Evolutionary conservation across 2,329 filamentous ascomycete genomes (phyloP).

Genomic region (Calonectria hawksworthii): DNA sequence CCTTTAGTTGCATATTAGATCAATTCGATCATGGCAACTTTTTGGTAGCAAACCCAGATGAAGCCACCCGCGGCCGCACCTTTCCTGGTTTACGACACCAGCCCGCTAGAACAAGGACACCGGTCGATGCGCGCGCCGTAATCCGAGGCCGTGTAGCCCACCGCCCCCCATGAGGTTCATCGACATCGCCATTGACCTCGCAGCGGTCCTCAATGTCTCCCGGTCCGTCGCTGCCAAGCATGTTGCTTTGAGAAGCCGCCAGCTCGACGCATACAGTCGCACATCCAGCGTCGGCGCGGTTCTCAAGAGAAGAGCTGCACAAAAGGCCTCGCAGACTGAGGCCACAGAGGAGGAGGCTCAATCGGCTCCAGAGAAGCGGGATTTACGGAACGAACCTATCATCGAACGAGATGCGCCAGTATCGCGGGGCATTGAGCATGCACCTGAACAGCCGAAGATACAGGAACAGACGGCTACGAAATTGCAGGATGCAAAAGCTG

Average conservation of each 20-base stretch:
- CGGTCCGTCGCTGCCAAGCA: constrained; percentile 76
- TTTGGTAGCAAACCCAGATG: constrained; percentile 20
- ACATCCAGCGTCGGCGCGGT: constrained; percentile 59
- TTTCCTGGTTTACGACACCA: constrained; percentile 38
- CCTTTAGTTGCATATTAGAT: constrained; percentile 50
- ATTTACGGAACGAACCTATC: constrained; percentile 18
- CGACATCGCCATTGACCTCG: constrained; percentile 77
- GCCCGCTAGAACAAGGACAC: constrained; percentile 25
- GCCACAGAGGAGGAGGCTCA: constrained; percentile 10
- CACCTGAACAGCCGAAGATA: constrained; percentile 21
- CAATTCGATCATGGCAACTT: constrained; percentile 45
- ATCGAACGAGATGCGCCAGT: constrained; percentile 30
- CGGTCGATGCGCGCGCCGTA: constrained; percentile 42
- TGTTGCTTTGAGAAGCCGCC: constrained; percentile 68
- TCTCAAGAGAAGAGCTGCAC: constrained; percentile 46
- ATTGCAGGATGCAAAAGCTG: constrained; percentile 22
- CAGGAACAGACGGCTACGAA: neutral
- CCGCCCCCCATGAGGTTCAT: constrained; percentile 68
- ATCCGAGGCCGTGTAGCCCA: constrained; percentile 40
- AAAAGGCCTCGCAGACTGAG: constrained; percentile 6
- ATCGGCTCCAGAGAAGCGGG: neutral
- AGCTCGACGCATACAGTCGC: constrained; percentile 65
- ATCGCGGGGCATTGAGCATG: constrained; percentile 18
- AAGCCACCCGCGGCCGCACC: constrained; percentile 28
- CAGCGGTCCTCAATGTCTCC: constrained; percentile 78